A percentile compares a stretch with the other conserved stretches of the same genome.
Evolutionary conservation across 257 asterid species (phyloP).

Genomic region (Solanum phureja): DNA sequence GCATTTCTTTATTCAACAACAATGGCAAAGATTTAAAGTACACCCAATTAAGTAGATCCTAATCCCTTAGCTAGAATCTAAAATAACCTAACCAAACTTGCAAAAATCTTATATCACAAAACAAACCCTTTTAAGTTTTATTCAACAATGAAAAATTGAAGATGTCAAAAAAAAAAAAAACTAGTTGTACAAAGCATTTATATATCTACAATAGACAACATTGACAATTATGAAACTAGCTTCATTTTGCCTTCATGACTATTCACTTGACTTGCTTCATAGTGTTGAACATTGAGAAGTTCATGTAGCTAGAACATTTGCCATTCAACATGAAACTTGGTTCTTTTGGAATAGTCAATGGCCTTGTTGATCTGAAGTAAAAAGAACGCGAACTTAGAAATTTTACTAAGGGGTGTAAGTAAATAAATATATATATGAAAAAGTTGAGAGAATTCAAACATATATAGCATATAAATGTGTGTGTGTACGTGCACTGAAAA

Average conservation of each 20-base stretch:
- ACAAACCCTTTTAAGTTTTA: not conserved
- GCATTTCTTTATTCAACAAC: not conserved
- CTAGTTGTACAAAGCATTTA: not conserved
- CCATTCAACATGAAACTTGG: slow-evolving; percentile 41
- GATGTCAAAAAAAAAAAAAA: not conserved
- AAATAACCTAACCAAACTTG: not conserved
- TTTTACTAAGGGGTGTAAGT: not conserved
- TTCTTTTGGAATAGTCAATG: slow-evolving; percentile 65
- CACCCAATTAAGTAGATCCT: not conserved
- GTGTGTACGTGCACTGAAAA: not conserved
- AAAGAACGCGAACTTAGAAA: accelerated
- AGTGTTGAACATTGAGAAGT: slow-evolving; percentile 10
- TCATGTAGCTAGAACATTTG: slow-evolving; percentile 32
- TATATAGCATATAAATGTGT: too few relatives aligned
- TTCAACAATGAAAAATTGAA: not conserved
- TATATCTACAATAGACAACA: not conserved
- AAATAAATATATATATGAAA: not conserved
- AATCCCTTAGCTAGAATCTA: not conserved
- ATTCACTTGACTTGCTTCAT: slow-evolving; percentile 1
- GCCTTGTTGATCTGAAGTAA: slow-evolving; percentile 52
- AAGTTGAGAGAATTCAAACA: too few relatives aligned
- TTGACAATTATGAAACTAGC: not conserved
- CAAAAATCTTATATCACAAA: not conserved
- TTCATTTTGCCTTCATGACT: not conserved
- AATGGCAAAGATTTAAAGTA: not conserved